These are phyloP conservation scores for Scedosporium minutisporum DNA, from an alignment of 2,329 filamentous ascomycete species.

Conservation along the genomic window DNA sequence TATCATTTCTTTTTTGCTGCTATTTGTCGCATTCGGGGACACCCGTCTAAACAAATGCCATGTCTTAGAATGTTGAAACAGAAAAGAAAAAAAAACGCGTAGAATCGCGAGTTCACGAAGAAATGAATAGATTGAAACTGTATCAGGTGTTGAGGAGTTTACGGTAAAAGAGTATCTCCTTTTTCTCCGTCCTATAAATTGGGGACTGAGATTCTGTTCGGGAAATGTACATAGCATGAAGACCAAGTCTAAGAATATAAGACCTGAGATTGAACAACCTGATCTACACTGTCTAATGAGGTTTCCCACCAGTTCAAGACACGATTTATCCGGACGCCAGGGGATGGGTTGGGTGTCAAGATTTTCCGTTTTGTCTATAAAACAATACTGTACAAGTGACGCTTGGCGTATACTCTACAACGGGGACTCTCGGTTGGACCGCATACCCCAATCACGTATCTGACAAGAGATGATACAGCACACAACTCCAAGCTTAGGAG, in stretches of 20 bases:
- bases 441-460: neutral
- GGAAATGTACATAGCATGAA: neutral
- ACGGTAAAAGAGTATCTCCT: neutral
- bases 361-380: constrained; percentile 1
- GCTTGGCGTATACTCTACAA: neutral
- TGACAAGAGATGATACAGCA: neutral
- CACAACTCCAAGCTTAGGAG: neutral
- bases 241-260: neutral
- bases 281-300: neutral
- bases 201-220: neutral
- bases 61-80: neutral
- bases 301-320: neutral
- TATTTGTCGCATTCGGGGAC: neutral
- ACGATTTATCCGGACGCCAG: neutral
- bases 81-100: neutral
- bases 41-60: constrained; percentile 6
- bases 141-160: neutral
- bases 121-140: neutral
- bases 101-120: neutral
- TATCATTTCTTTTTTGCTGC: neutral
- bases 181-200: neutral
- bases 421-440: neutral
- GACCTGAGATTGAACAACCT: neutral
- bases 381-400: constrained; percentile 1
- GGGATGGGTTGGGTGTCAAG: neutral